These are phyloP conservation scores for Ceratocystiopsis minuta DNA, from an alignment of 2,329 filamentous ascomycete genomes.

Conservation along the genomic window DNA sequence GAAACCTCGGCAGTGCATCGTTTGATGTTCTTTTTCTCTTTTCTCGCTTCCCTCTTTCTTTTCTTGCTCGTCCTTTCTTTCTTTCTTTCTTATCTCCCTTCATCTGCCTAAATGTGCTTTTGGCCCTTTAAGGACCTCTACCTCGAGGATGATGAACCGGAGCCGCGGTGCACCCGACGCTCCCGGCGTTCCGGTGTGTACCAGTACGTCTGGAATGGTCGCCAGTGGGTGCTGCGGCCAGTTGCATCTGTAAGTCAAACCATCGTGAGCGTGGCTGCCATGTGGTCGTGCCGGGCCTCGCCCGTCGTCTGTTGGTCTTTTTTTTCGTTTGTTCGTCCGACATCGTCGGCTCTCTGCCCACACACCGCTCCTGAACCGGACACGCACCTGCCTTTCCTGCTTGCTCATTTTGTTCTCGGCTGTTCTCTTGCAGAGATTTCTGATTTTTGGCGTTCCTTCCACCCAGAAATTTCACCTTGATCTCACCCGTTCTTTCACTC, in stretches of 20 bases:
- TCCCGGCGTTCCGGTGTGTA: slow-evolving; percentile 6
- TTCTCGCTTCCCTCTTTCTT: not conserved
- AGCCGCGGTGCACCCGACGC: slow-evolving; percentile 16
- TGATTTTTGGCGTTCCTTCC: not conserved
- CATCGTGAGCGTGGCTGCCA: too few species aligned
- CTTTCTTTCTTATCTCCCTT: not conserved
- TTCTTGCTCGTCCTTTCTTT: not conserved
- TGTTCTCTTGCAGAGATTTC: not conserved
- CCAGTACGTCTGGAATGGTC: slow-evolving; percentile 25
- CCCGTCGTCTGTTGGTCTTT: too few species aligned
- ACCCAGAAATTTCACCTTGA: not conserved
- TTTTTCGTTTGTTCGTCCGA: too few species aligned
- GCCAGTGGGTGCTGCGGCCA: slow-evolving; percentile 19
- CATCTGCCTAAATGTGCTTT: slow-evolving; percentile 26
- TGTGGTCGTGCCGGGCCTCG: too few species aligned
- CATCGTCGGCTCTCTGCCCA: too few species aligned
- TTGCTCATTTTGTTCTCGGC: not conserved
- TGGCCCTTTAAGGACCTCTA: slow-evolving; percentile 20
- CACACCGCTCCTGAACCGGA: too few species aligned
- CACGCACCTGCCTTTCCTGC: not conserved
- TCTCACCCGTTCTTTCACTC: too few species aligned
- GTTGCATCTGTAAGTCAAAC: slow-evolving; percentile 17
- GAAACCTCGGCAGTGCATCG: too few species aligned
- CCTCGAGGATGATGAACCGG: slow-evolving; percentile 11
- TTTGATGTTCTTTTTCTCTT: not conserved